Conservation (phyloP, 2,329 filamentous ascomycete species). For the Pseudopyricularia cyperi region DNA sequence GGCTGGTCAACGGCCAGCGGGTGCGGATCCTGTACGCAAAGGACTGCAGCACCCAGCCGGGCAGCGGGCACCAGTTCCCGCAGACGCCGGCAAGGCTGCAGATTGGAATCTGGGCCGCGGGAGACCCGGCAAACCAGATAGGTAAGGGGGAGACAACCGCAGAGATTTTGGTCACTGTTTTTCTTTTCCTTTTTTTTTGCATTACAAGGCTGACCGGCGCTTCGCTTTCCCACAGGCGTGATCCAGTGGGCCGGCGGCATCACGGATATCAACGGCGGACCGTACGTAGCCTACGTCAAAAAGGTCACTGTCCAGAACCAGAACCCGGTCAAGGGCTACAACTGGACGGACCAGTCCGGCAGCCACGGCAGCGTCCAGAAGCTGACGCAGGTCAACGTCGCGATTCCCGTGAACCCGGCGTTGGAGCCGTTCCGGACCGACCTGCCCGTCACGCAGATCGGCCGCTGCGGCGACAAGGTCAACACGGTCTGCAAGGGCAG, state of each 20-base stretch:
- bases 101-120: constrained; percentile 29
- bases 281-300: constrained; percentile 6
- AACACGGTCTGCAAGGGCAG: constrained; percentile 7
- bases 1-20: constrained; percentile 41
- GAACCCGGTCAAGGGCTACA: constrained; percentile 4
- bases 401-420: neutral
- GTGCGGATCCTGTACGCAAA: constrained; percentile 35
- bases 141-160: too few species aligned
- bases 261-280: constrained; percentile 5
- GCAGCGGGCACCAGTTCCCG: constrained; percentile 37
- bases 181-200: neutral
- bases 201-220: neutral
- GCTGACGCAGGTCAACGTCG: neutral
- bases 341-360: constrained; percentile 5
- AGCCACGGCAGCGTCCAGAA: constrained; percentile 4
- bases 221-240: neutral
- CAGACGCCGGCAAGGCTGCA: constrained; percentile 43
- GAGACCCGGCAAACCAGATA: constrained; percentile 4
- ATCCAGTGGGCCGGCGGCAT: constrained; percentile 8
- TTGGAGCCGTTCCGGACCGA: neutral
- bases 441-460: neutral
- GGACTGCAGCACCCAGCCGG: constrained; percentile 19
- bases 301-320: constrained; percentile 6
- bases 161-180: neutral
- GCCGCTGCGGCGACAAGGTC: constrained; percentile 4